Evolutionary conservation across 139 green algal genomes (phyloP).

Genomic region (Monoraphidium neglectum): DNA sequence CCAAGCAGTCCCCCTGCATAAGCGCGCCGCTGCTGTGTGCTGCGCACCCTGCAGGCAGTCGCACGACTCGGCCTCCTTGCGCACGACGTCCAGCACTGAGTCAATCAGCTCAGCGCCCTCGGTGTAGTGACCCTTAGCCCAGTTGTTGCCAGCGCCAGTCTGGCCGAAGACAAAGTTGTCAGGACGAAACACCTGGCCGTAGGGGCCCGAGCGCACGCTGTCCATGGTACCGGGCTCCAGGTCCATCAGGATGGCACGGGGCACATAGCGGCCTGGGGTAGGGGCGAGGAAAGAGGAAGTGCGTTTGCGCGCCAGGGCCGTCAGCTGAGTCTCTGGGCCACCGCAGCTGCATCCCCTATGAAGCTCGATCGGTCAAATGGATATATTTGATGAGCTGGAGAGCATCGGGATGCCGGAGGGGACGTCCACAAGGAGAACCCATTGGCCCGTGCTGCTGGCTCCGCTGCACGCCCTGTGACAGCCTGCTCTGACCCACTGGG

Average conservation of each 20-base stretch:
- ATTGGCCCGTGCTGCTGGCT: no score
- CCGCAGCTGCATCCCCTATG: no score
- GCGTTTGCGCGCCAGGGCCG: no score
- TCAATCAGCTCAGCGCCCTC: slow-evolving; percentile 99
- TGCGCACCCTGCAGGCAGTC: slow-evolving; percentile 97
- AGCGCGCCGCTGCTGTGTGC: no score
- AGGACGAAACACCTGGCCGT: slow-evolving; percentile 94
- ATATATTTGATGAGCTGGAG: no score
- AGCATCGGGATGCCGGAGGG: no score
- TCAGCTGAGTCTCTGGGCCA: no score
- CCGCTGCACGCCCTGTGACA: no score
- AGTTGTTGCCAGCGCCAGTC: slow-evolving; percentile 98
- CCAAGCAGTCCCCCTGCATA: no score
- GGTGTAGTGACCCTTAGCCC: slow-evolving; percentile 99
- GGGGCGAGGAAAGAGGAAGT: background rate
- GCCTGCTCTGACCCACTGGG: no score
- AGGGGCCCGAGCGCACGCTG: slow-evolving; percentile 94
- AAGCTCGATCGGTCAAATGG: no score
- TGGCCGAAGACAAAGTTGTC: slow-evolving; percentile 99
- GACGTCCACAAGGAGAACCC: no score
- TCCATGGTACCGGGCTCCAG: slow-evolving; percentile 99
- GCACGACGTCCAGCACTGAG: slow-evolving; percentile 97
- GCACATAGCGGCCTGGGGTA: slow-evolving; percentile 96
- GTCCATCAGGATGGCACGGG: slow-evolving; percentile 97
- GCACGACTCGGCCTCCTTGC: slow-evolving; percentile 98